These are phyloP conservation scores for Apiospora kogelbergensis DNA, from an alignment of 2,329 filamentous ascomycete genomes.

Conservation along the genomic window DNA sequence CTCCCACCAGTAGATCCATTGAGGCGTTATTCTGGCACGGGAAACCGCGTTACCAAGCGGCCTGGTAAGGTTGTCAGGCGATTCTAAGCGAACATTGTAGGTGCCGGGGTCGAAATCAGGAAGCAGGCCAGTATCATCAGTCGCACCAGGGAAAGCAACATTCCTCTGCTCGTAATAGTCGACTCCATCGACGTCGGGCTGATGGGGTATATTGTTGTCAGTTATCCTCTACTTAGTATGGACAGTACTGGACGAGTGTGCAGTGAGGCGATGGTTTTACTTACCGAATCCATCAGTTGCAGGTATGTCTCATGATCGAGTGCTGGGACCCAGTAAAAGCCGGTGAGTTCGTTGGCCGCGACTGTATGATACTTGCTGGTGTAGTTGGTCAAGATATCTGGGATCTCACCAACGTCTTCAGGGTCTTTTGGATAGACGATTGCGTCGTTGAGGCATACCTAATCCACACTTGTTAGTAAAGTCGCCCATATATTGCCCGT, in stretches of 20 bases:
- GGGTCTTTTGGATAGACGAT: neutral
- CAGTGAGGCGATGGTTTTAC: neutral
- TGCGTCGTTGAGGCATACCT: neutral
- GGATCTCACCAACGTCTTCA: neutral
- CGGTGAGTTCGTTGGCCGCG: neutral
- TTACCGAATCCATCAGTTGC: neutral
- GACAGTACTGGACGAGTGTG: too few species aligned
- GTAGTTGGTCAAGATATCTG: neutral
- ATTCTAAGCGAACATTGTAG: too few species aligned
- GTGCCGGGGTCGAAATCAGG: too few species aligned
- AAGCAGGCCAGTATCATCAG: too few species aligned
- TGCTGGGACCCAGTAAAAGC: neutral
- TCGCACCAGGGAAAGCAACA: too few species aligned
- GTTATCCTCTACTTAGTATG: neutral
- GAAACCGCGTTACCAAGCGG: too few species aligned
- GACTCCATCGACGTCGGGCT: neutral
- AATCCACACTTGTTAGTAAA: neutral
- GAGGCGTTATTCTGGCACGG: too few species aligned
- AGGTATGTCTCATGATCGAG: neutral
- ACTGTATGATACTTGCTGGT: neutral
- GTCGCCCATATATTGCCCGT: rapidly evolving
- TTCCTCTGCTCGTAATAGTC: neutral
- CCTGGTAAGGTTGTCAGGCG: too few species aligned
- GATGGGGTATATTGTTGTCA: neutral
- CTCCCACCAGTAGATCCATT: too few species aligned